Evolutionary conservation across 257 asterid genomes (phyloP).

Genomic region (Eucommia ulmoides): DNA sequence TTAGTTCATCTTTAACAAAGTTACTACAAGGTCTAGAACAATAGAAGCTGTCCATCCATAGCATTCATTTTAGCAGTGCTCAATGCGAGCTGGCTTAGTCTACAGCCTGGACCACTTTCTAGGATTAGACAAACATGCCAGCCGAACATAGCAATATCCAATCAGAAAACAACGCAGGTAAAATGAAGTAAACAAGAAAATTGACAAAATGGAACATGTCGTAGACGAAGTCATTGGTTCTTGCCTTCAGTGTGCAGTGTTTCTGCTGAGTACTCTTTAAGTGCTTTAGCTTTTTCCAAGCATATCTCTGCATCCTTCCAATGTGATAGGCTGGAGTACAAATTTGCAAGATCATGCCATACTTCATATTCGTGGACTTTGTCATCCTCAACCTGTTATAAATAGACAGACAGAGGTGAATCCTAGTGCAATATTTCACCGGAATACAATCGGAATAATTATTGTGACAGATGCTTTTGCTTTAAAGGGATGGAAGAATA

Average conservation of each 20-base stretch:
- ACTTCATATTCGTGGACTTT: constrained; percentile 76
- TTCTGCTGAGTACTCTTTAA: constrained; percentile 72
- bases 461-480: not conserved
- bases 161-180: not conserved
- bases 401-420: not conserved
- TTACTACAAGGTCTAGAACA: too few relatives aligned
- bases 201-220: not conserved
- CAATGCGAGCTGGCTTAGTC: not conserved
- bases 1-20: too few relatives aligned
- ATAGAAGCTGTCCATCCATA: too few relatives aligned
- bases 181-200: not conserved
- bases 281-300: constrained; percentile 68
- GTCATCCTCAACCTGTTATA: constrained; percentile 53
- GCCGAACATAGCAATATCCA: not conserved
- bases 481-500: constrained; percentile 4
- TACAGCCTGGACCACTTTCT: not conserved
- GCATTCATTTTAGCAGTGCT: not conserved
- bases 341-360: constrained; percentile 89
- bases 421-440: not conserved
- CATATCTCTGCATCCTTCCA: constrained; percentile 96
- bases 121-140: not conserved
- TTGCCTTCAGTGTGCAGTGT: constrained; percentile 79
- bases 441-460: constrained; percentile 1
- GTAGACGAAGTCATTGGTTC: not conserved
- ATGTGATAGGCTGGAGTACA: constrained; percentile 82